phyloP scores from a whole-genome alignment of 2,329 filamentous ascomycete species.

The Cladosporium sphaerospermum region DNA sequence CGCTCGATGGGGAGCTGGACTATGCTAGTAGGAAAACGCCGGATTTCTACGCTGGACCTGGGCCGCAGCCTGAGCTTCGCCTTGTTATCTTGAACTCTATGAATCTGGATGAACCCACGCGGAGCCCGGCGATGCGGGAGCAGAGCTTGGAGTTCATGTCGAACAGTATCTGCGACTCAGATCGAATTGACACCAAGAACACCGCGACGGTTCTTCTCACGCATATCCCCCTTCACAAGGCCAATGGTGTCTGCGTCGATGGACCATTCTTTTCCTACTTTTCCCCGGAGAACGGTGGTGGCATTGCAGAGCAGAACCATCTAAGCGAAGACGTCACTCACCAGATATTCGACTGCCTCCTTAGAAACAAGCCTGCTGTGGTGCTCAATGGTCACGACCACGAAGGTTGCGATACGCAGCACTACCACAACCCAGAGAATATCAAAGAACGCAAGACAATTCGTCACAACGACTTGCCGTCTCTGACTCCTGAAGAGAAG shows the following conservation, averaged over 20 bases:
- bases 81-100: slow-evolving; percentile 86
- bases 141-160: slow-evolving; percentile 74
- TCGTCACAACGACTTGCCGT: not conserved
- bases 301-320: slow-evolving; percentile 86
- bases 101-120: slow-evolving; percentile 82
- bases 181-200: slow-evolving; percentile 20
- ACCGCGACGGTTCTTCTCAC: slow-evolving; percentile 81
- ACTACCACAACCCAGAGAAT: slow-evolving; percentile 45
- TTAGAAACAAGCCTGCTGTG: slow-evolving; percentile 62
- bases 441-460: not conserved
- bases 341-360: slow-evolving; percentile 59
- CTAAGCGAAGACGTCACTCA: slow-evolving; percentile 64
- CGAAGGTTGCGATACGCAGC: slow-evolving; percentile 83
- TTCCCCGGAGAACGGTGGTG: slow-evolving; percentile 54
- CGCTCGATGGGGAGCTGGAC: slow-evolving; percentile 11
- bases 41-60: slow-evolving; percentile 7
- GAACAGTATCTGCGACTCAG: slow-evolving; percentile 22
- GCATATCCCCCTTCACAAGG: slow-evolving; percentile 85
- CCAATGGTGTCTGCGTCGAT: slow-evolving; percentile 75
- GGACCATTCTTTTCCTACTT: slow-evolving; percentile 78
- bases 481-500: not conserved
- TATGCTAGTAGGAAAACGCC: not conserved
- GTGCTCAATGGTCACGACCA: slow-evolving; percentile 94
- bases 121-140: slow-evolving; percentile 60
- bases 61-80: slow-evolving; percentile 59